These are phyloP conservation scores for Mycena chlorophos DNA, from an alignment of 768 basidiomycete genomes.

Conservation along the genomic window DNA sequence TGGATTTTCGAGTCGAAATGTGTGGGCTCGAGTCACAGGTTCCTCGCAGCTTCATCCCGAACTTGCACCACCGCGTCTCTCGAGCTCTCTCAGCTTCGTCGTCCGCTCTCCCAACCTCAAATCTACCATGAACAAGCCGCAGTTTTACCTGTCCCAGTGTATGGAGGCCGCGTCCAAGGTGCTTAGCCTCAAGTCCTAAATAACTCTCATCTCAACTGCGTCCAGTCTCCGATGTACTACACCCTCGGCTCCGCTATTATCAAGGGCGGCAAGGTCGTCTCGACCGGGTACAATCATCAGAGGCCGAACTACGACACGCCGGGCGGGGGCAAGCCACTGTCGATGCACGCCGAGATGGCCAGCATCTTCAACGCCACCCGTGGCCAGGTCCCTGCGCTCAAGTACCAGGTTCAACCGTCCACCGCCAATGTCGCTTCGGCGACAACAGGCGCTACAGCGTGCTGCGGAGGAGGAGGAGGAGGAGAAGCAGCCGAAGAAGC, in stretches of 20 bases:
- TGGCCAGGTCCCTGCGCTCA: constrained; percentile 51
- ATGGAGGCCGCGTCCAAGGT: constrained; percentile 48
- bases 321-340: constrained; percentile 41
- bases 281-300: constrained; percentile 55
- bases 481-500: constrained; percentile 13
- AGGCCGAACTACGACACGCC: constrained; percentile 51
- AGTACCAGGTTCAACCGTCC: constrained; percentile 52
- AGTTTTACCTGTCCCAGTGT: constrained; percentile 54
- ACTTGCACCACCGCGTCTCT: constrained; percentile 18
- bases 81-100: constrained; percentile 3
- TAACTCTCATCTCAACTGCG: background rate
- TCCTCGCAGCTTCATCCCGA: constrained; percentile 20
- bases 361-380: constrained; percentile 53
- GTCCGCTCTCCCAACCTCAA: constrained; percentile 6
- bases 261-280: constrained; percentile 57
- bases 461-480: constrained; percentile 10
- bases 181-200: background rate
- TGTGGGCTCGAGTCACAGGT: background rate
- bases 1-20: too few relatives aligned
- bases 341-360: constrained; percentile 63
- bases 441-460: constrained; percentile 15
- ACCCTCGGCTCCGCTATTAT: constrained; percentile 48
- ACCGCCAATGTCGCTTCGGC: constrained; percentile 4
- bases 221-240: constrained; percentile 45
- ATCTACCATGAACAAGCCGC: constrained; percentile 45